A percentile compares a stretch with the other conserved stretches of the same genome.
These are phyloP conservation scores for Sanghuangporus weigelae DNA, from an alignment of 1,284 basidiomycete genomes.

Conservation along the genomic window DNA sequence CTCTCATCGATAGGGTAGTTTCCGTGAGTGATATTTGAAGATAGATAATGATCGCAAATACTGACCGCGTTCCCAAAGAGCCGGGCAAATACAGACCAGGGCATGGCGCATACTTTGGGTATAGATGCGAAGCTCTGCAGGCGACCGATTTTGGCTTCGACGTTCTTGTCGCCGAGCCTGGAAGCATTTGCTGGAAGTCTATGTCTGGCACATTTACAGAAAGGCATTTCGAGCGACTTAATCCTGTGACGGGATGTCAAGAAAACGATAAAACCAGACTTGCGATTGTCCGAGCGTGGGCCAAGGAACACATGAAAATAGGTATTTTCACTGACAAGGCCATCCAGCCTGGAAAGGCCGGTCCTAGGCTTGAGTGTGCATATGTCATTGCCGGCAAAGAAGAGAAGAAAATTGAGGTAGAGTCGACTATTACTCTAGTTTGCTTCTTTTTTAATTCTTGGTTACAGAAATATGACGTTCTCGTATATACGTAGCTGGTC, in stretches of 20 bases:
- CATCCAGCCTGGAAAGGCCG: not conserved
- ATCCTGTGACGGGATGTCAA: not conserved
- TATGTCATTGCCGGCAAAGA: not conserved
- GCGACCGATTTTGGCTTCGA: not conserved
- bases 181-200: not conserved
- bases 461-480: not conserved
- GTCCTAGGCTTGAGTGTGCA: not conserved
- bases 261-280: not conserved
- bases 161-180: not conserved
- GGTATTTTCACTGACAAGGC: not conserved
- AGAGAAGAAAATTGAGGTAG: not conserved
- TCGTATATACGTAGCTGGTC: not conserved
- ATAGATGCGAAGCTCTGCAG: not conserved
- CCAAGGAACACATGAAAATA: not conserved
- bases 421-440: not conserved
- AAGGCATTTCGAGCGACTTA: not conserved
- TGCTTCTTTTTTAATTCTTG: not conserved
- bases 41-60: not conserved
- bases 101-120: not conserved
- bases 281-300: not conserved
- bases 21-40: not conserved
- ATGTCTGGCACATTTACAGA: not conserved
- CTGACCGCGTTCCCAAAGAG: not conserved
- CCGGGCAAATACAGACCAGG: not conserved
- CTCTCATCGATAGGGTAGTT: not conserved